Base-by-base conservation (phyloP, 163 green algal genomes). In the Trebouxiophyceae sp. region DNA sequence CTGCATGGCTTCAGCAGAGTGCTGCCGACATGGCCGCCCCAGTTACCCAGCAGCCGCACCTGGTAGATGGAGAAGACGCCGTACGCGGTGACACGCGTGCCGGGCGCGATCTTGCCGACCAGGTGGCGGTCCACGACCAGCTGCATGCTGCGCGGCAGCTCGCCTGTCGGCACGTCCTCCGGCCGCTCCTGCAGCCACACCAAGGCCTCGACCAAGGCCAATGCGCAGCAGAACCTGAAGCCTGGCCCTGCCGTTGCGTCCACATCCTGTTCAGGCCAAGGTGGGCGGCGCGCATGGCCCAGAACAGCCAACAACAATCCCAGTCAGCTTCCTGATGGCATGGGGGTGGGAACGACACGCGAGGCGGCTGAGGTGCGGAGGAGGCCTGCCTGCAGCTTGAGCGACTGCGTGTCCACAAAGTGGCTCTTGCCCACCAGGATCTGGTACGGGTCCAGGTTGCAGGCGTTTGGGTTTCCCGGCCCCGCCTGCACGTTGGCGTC, bases 381-480 rank as follows among this genome's bases (percentile, higher is more conserved):
- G n/a, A n/a, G n/a, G n/a, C n/a, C n/a, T n/a, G n/a, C 91, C 87
- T 98, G 93, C 34, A 99, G 85, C 81, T 99, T 99, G 33, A 99
- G 83, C 46, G 82, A 94, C 81, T 99, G 95, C 82, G 97, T 88
- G 83, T 99, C 95, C 32, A 97, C 83, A 67, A 91, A 99, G 59
- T 78, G 72, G 56, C 70, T 84, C 28, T 70, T 74, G 69, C 93
- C 81, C 2, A 88, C 75, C 60, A 98, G 68, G 28, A 96, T 75
- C 16, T 89, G 72, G 70, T 83, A 98, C 5, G 92, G 84, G 64
- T 97, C 87, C 50, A 84, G 32, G 7, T 79, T 76, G 72, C 91
- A 97, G 34, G 45, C 32, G 27, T 67, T 58, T 29, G 45, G 60
- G 20, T 59, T 33, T 23, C 47, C 68, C 4, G 44, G 31, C 23